These are phyloP conservation scores for Mangifera indica DNA, from an alignment of 345 rosid species.

Conservation along the genomic window DNA sequence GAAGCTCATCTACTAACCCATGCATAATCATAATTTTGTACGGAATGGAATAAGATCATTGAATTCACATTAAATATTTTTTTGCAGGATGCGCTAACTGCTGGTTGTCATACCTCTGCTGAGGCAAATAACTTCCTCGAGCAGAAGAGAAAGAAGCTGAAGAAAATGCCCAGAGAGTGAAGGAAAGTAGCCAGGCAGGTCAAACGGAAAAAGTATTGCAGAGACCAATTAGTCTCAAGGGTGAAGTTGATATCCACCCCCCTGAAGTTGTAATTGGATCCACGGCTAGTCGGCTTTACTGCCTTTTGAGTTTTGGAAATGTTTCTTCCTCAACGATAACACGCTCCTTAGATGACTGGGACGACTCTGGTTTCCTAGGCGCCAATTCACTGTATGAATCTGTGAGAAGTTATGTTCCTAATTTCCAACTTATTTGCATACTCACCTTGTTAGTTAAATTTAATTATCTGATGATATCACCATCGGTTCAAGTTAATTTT, in stretches of 20 bases:
- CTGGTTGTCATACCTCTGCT: constrained; percentile 63
- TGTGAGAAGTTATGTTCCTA: constrained; percentile 5
- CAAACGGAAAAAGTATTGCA: constrained; percentile 54
- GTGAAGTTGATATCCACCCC: constrained; percentile 45
- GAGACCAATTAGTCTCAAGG: constrained; percentile 28
- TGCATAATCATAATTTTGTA: not conserved
- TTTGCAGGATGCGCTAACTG: constrained; percentile 81
- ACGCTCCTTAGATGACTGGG: constrained; percentile 32
- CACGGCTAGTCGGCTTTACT: constrained; percentile 38
- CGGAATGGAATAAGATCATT: not conserved
- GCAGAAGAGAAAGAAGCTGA: constrained; percentile 69
- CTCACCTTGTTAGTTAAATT: not conserved
- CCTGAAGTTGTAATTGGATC: constrained; percentile 36
- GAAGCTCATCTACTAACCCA: not conserved
- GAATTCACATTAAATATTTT: not conserved
- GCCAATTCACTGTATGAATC: constrained; percentile 4
- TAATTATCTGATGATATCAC: not conserved
- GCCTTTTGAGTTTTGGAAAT: constrained; percentile 39
- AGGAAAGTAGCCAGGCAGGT: constrained; percentile 54
- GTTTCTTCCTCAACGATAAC: constrained; percentile 40
- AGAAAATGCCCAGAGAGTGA: constrained; percentile 47
- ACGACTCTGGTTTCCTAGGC: constrained; percentile 13
- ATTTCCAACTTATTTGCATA: not conserved
- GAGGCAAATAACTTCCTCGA: constrained; percentile 66
- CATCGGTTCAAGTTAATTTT: too few relatives aligned